Evolutionary conservation across 352 stramenopile genomes (phyloP).

Genomic region (Saprolegnia diclina): DNA sequence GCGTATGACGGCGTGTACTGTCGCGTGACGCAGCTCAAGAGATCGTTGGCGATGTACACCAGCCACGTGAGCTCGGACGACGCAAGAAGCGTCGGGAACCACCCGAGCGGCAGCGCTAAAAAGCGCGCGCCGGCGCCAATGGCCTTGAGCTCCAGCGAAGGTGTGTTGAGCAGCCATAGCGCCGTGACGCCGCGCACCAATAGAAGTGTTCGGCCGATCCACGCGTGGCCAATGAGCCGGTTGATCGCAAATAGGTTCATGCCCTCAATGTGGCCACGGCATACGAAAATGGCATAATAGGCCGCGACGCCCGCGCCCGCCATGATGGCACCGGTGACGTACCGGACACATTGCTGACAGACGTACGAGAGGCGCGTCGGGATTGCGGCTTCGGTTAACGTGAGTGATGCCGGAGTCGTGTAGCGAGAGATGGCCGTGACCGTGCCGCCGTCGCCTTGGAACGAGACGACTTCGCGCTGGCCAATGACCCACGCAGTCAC

Average conservation of each 20-base stretch:
- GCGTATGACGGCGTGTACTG: conserved; percentile 7
- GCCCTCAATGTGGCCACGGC: background rate
- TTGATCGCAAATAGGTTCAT: conserved; percentile 1
- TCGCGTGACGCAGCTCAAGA: background rate
- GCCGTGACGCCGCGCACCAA: background rate
- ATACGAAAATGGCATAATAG: background rate
- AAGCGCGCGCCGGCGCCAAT: background rate
- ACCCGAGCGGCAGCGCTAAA: background rate
- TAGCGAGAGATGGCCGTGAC: background rate
- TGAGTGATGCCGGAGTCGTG: no score
- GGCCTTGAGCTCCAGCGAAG: background rate
- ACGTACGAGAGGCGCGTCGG: background rate
- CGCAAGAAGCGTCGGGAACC: conserved; percentile 1
- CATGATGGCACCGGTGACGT: background rate
- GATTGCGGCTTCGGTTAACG: background rate
- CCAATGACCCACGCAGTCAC: background rate
- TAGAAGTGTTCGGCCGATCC: conserved; percentile 3
- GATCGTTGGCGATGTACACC: conserved; percentile 1
- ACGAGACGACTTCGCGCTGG: conserved; percentile 14
- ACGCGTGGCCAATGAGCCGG: conserved; percentile 5
- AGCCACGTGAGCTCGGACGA: conserved; percentile 9
- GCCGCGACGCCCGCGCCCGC: background rate
- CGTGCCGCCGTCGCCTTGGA: conserved; percentile 2
- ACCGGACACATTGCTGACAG: background rate
- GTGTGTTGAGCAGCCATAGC: conserved; percentile 5